Base-by-base conservation (phyloP, 495 filamentous ascomycete genomes). In the Xylaria telfairii region DNA sequence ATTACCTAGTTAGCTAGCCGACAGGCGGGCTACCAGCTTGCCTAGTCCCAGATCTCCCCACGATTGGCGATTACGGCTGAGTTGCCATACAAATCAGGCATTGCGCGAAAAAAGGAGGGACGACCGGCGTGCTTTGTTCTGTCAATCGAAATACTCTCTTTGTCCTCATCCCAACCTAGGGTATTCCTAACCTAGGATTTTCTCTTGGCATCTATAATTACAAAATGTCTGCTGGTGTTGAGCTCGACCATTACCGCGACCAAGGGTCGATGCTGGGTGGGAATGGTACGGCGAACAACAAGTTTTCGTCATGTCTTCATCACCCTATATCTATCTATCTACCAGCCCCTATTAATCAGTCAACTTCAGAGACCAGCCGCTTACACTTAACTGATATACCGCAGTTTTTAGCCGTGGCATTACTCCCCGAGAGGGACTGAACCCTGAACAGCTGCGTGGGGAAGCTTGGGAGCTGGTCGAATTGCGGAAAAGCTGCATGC, bases 351-450 rank as follows among this genome's bases (percentile, higher is more conserved):
- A 34, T 39, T n/a, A 1, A 34, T 12, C 32, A 8, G 34, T 17
- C 4, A 1, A 30, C 19, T 19, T 34, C 12, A 66, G 0, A 19
- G 12, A 21, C 28, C n/a, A 3, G 6, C 44, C 2, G 41, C 53
- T 61, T 68, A 68, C 54, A 46, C 4, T 41, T 8, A 30, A 61
- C 15, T 6, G 41, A 59, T 51, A 34, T 68, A n/a, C 15, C 61
- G 65, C 75, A 96, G 94, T 92, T 83, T 95, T 96, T 89, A 94
- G 93, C 81, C 92, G 34, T 37, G 93, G 81, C 92, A 94, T 82
- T 83, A 82, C 17, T 84, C 88, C 77, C 71, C 68, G 86, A 90
- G 51, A n/a, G n/a, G n/a, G n/a, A n/a, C 94, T 98, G 82, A 86
- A 86, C 69, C 95, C 98, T 82, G 94, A 98, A 75, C 94, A 93